Conservation (phyloP, 2,329 filamentous ascomycete species). For the Botrytis elliptica region DNA sequence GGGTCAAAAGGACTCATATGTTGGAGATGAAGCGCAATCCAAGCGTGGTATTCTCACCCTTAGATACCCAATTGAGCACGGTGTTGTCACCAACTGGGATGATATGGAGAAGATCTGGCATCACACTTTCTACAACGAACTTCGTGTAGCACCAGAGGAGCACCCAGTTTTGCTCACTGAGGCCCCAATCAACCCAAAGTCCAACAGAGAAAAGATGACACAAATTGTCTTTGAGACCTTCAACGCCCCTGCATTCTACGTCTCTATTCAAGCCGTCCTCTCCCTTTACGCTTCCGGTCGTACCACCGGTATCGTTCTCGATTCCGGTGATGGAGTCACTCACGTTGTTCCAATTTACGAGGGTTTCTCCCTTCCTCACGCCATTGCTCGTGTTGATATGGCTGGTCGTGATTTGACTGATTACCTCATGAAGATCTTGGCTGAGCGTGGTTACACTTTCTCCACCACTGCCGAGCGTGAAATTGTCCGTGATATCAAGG, state of each 20-base stretch:
- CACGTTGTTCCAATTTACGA: conserved; percentile 99
- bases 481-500: conserved; percentile 99
- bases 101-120: conserved; percentile 99
- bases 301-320: conserved; percentile 99
- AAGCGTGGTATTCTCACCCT: conserved; percentile 99
- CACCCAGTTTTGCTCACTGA: conserved; percentile 99
- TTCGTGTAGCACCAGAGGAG: conserved; percentile 99
- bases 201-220: conserved; percentile 99
- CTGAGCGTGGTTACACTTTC: conserved; percentile 99
- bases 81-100: conserved; percentile 99
- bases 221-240: conserved; percentile 99
- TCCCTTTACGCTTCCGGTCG: conserved; percentile 99
- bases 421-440: conserved; percentile 99
- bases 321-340: conserved; percentile 99
- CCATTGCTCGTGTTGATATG: conserved; percentile 99
- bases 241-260: conserved; percentile 99
- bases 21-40: conserved; percentile 99
- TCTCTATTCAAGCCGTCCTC: conserved; percentile 99
- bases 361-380: conserved; percentile 99
- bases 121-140: conserved; percentile 99
- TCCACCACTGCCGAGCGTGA: conserved; percentile 99
- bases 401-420: conserved; percentile 99
- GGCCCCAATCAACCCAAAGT: conserved; percentile 99
- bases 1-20: conserved; percentile 99
- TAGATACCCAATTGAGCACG: conserved; percentile 99